A percentile compares a stretch with the other conserved stretches of the same genome.
phyloP scores from a whole-genome alignment of 768 basidiomycete genomes.

The Imleria badia region DNA sequence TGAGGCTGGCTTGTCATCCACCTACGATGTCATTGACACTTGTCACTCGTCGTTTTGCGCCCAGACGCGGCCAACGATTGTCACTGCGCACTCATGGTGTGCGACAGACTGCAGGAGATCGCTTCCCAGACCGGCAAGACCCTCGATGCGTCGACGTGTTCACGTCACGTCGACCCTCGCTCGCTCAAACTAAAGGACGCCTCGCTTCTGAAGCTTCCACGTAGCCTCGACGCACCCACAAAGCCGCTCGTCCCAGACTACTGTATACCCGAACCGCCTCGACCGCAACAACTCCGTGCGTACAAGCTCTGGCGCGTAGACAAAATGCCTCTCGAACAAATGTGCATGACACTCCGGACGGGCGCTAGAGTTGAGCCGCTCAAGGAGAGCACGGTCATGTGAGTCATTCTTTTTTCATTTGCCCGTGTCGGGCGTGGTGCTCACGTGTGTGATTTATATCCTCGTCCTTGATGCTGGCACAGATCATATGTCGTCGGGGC shows the following conservation, averaged over 20 bases:
- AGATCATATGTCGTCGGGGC: conserved; percentile 47
- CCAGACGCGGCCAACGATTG: conserved; percentile 55
- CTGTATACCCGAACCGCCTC: conserved; percentile 29
- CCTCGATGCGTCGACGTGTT: conserved; percentile 23
- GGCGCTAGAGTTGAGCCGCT: conserved; percentile 38
- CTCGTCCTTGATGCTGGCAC: background rate
- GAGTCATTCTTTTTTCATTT: conserved; percentile 12
- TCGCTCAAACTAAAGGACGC: background rate
- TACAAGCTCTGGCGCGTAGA: conserved; percentile 45
- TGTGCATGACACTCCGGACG: conserved; percentile 39
- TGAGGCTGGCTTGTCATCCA: conserved; percentile 11
- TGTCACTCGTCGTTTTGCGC: background rate
- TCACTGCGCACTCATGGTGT: conserved; percentile 46
- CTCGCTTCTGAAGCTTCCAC: background rate
- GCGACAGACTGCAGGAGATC: conserved; percentile 36
- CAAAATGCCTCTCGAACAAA: conserved; percentile 35
- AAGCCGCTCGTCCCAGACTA: conserved; percentile 18
- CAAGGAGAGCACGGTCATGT: conserved; percentile 49
- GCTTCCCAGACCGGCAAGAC: conserved; percentile 23
- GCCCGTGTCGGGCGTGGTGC: background rate
- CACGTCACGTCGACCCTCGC: conserved; percentile 26
- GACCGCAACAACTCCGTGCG: conserved; percentile 41
- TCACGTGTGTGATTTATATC: background rate
- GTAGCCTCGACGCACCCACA: background rate
- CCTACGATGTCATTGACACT: background rate